phyloP scores from a whole-genome alignment of 352 stramenopile species.

The Phytophthora constricta region DNA sequence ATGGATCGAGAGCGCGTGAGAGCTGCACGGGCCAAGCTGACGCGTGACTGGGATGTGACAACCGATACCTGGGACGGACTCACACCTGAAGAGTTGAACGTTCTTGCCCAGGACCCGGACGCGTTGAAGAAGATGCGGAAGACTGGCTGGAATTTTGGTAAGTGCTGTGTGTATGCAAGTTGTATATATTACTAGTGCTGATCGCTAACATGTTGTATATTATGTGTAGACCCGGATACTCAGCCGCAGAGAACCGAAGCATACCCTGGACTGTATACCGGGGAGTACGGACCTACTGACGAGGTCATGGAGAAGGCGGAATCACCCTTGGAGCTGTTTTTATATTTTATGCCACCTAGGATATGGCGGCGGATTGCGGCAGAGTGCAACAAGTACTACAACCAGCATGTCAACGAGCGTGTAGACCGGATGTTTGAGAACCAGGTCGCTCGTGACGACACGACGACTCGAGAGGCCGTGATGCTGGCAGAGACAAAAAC shows the following conservation, averaged over 20 bases:
- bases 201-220: background rate
- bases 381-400: constrained; percentile 1
- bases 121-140: background rate
- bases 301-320: background rate
- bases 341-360: background rate
- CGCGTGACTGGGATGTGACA: too few relatives aligned
- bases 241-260: background rate
- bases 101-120: background rate
- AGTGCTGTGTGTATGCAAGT: background rate
- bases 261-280: background rate
- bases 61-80: too few relatives aligned
- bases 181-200: background rate
- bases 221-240: background rate
- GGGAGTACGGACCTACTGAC: background rate
- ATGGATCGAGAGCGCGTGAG: too few relatives aligned
- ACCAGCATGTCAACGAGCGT: background rate
- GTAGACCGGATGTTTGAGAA: background rate
- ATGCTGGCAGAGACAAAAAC: too few relatives aligned
- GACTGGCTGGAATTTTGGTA: background rate
- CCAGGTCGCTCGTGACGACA: background rate
- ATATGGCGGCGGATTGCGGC: background rate
- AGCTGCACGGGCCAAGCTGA: too few relatives aligned
- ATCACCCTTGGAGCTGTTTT: constrained; percentile 4
- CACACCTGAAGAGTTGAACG: too few relatives aligned
- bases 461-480: background rate